Percentiles rank a stretch among this genome's conserved stretches.
These are phyloP conservation scores for Curvularia hawaiiensis DNA, from an alignment of 2,329 filamentous ascomycete genomes.

Conservation along the genomic window DNA sequence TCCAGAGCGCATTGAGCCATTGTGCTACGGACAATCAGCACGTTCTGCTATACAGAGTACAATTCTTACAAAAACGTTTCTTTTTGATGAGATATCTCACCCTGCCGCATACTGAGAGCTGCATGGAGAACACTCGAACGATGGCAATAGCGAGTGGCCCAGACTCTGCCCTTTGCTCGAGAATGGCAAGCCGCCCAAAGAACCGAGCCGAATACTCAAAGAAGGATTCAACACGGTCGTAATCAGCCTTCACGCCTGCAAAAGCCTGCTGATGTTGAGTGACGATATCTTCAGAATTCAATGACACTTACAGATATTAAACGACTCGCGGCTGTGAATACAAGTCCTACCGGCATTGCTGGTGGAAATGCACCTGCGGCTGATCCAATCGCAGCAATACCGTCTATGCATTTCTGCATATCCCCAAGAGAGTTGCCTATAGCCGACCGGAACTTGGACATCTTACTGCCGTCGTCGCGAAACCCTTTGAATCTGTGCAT, in stretches of 20 bases:
- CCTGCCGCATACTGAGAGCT: slow-evolving; percentile 4
- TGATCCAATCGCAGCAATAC: slow-evolving; percentile 16
- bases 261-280: slow-evolving; percentile 29
- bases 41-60: too few relatives aligned
- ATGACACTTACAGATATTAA: slow-evolving; percentile 10
- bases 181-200: slow-evolving; percentile 41
- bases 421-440: slow-evolving; percentile 16
- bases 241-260: slow-evolving; percentile 45
- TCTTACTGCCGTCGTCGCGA: neutral
- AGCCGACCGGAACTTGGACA: neutral
- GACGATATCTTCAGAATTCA: too few relatives aligned
- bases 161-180: slow-evolving; percentile 37
- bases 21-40: neutral
- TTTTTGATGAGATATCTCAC: neutral
- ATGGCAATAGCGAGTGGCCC: neutral
- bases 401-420: slow-evolving; percentile 23
- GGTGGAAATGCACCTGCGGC: slow-evolving; percentile 27
- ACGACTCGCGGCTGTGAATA: slow-evolving; percentile 19
- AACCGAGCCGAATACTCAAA: slow-evolving; percentile 50
- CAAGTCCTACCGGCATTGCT: slow-evolving; percentile 23
- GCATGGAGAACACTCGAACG: slow-evolving; percentile 2
- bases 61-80: slow-evolving; percentile 5
- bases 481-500: slow-evolving; percentile 2
- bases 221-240: slow-evolving; percentile 48
- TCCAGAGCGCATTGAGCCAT: slow-evolving; percentile 21